A percentile compares a stretch with the other conserved stretches of the same genome.
These are phyloP conservation scores for Juncus effusus DNA, from an alignment of 176 grass and related monocot species.

Conservation along the genomic window DNA sequence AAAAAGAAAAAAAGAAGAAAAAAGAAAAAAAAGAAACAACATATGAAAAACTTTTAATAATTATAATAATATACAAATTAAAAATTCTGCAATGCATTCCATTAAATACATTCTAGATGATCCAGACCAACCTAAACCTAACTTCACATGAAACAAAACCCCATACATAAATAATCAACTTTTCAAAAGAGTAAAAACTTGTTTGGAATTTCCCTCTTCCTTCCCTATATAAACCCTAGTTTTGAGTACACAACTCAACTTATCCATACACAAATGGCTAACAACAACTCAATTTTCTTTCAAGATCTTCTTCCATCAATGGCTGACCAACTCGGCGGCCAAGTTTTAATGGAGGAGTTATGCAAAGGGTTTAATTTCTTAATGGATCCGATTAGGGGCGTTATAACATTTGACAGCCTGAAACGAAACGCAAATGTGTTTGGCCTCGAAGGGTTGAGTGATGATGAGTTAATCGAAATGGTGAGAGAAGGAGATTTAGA, in stretches of 20 bases:
- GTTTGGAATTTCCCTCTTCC: constrained; percentile 23
- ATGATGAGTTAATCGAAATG: constrained; percentile 40
- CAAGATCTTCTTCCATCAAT: constrained; percentile 14
- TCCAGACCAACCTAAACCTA: background rate
- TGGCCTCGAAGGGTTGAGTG: constrained; percentile 29
- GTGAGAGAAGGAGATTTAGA: constrained; percentile 36
- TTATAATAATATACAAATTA: background rate
- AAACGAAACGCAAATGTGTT: constrained; percentile 26
- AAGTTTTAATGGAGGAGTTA: constrained; percentile 43
- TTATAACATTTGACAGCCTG: constrained; percentile 37
- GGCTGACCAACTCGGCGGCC: constrained; percentile 24
- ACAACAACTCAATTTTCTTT: constrained; percentile 18
- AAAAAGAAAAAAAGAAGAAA: too few species aligned
- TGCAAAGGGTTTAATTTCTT: constrained; percentile 43
- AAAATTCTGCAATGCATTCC: too few species aligned
- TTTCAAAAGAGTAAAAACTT: constrained; percentile 22
- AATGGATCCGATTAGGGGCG: constrained; percentile 25
- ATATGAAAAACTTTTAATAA: background rate
- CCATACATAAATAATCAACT: background rate
- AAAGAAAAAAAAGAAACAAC: background rate
- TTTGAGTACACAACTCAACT: background rate
- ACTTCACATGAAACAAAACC: constrained; percentile 4
- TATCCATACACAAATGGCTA: constrained; percentile 12
- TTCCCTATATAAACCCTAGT: background rate
- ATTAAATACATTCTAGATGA: too few species aligned